A percentile compares a stretch with the other conserved stretches of the same genome.
These are phyloP conservation scores for Cytospora chrysosperma DNA, from an alignment of 2,329 filamentous ascomycete genomes.

Conservation along the genomic window DNA sequence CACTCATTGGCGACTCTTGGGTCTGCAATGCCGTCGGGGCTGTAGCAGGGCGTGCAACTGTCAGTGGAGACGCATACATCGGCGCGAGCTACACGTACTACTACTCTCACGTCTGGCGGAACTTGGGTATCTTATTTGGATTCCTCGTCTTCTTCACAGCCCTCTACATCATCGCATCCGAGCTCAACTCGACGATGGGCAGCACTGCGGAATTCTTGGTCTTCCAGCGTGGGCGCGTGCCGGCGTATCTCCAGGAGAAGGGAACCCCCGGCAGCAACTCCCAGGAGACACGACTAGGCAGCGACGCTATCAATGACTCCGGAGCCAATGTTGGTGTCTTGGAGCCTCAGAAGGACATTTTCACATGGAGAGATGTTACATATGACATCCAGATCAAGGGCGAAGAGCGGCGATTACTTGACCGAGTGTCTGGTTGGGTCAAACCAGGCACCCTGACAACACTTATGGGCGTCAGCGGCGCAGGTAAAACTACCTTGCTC, in stretches of 20 bases:
- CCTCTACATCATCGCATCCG: conserved; percentile 62
- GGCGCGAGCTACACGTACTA: conserved; percentile 54
- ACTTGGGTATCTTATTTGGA: conserved; percentile 65
- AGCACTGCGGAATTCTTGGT: conserved; percentile 70
- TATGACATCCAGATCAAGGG: conserved; percentile 73
- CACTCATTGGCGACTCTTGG: conserved; percentile 45
- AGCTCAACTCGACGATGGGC: conserved; percentile 61
- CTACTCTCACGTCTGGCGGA: conserved; percentile 61
- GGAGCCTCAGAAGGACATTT: conserved; percentile 55
- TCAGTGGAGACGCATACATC: conserved; percentile 64
- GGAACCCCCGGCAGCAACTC: conserved; percentile 26
- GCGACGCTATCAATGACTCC: conserved; percentile 26
- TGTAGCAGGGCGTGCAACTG: conserved; percentile 49
- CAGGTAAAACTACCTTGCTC: conserved; percentile 61
- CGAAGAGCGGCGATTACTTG: conserved; percentile 67
- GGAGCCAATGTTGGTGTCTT: conserved; percentile 14
- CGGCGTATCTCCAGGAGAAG: conserved; percentile 38
- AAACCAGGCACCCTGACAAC: conserved; percentile 86
- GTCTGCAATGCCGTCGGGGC: conserved; percentile 56
- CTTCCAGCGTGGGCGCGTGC: conserved; percentile 58
- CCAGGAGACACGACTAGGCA: conserved; percentile 26
- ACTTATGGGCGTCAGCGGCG: conserved; percentile 65
- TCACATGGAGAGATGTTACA: conserved; percentile 76
- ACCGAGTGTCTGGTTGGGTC: conserved; percentile 84
- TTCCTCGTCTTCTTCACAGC: conserved; percentile 65